Conservation (phyloP, 2,329 filamentous ascomycete species). For the Phyllosticta ampelicida region DNA sequence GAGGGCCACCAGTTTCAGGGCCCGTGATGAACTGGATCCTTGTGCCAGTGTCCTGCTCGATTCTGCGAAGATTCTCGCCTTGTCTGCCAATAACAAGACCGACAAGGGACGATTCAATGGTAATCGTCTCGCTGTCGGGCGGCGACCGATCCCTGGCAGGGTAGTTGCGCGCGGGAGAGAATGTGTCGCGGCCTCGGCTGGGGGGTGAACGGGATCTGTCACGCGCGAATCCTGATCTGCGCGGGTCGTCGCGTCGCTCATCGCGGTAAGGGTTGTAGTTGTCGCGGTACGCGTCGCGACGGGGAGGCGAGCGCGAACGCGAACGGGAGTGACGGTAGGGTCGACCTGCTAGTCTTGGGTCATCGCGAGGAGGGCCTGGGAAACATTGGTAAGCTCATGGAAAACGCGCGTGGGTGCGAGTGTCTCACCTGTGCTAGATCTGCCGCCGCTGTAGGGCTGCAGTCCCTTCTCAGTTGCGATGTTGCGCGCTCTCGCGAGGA, state of each 20-base stretch:
- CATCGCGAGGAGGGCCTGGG: conserved; percentile 29
- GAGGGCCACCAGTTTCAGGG: conserved; percentile 57
- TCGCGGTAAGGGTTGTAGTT: conserved; percentile 76
- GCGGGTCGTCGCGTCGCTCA: conserved; percentile 63
- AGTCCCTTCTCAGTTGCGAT: conserved; percentile 72
- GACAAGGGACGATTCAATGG: conserved; percentile 77
- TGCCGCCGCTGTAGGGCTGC: conserved; percentile 33
- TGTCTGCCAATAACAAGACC: conserved; percentile 85
- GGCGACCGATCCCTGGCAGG: conserved; percentile 49
- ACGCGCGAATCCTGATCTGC: conserved; percentile 49
- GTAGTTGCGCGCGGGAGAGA: conserved; percentile 48
- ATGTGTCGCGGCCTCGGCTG: conserved; percentile 45
- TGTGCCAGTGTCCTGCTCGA: conserved; percentile 72
- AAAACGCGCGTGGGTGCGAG: conserved; percentile 31
- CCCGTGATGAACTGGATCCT: conserved; percentile 81
- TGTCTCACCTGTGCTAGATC: conserved; percentile 28
- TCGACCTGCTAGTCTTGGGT: conserved; percentile 42
- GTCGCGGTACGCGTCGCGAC: conserved; percentile 62
- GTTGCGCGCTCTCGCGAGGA: conserved; percentile 72
- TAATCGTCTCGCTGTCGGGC: conserved; percentile 64
- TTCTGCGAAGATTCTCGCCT: conserved; percentile 76
- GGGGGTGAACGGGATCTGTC: conserved; percentile 65
- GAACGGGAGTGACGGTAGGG: conserved; percentile 59
- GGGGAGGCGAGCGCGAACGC: conserved; percentile 45
- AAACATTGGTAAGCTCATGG: conserved; percentile 4